These are phyloP conservation scores for Chenopodium suecicum DNA, from an alignment of 148 eudicot genomes.

Conservation along the genomic window DNA sequence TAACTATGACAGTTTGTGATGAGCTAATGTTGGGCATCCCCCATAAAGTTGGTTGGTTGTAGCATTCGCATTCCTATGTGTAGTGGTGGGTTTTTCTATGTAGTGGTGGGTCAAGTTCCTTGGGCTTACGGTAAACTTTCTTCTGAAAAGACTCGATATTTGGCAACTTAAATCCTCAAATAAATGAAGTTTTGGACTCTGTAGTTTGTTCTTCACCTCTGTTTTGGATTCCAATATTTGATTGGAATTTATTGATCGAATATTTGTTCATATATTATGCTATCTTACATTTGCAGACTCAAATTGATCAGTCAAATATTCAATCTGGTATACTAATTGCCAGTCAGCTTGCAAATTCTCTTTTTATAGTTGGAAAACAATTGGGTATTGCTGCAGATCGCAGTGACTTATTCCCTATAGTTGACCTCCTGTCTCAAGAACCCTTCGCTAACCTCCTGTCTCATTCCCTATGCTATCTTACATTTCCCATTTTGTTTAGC, in stretches of 20 bases:
- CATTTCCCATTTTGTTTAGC: no score
- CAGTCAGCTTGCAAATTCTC: constrained; percentile 74
- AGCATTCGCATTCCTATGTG: constrained; percentile 60
- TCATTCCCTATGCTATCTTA: no score
- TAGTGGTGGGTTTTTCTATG: constrained; percentile 50
- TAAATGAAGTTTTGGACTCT: no score
- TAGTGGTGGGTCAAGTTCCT: no score
- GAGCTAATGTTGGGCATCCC: constrained; percentile 79
- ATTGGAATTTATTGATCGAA: not conserved
- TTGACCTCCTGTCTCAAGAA: constrained; percentile 76
- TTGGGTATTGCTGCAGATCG: constrained; percentile 42
- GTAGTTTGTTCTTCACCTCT: not conserved
- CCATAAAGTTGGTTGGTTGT: constrained; percentile 73
- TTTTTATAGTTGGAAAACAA: constrained; percentile 76
- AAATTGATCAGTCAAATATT: constrained; percentile 77
- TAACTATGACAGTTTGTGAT: constrained; percentile 69
- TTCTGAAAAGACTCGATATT: no score
- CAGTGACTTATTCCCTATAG: constrained; percentile 56
- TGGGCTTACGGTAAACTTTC: no score
- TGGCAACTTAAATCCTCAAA: no score
- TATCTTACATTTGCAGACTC: constrained; percentile 60
- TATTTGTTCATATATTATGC: constrained; percentile 8
- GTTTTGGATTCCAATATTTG: not conserved
- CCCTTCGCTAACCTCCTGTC: constrained; percentile 49
- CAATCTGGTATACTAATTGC: constrained; percentile 57